These are phyloP conservation scores for Capronia americana DNA, from an alignment of 2,329 filamentous ascomycete species.

Conservation along the genomic window DNA sequence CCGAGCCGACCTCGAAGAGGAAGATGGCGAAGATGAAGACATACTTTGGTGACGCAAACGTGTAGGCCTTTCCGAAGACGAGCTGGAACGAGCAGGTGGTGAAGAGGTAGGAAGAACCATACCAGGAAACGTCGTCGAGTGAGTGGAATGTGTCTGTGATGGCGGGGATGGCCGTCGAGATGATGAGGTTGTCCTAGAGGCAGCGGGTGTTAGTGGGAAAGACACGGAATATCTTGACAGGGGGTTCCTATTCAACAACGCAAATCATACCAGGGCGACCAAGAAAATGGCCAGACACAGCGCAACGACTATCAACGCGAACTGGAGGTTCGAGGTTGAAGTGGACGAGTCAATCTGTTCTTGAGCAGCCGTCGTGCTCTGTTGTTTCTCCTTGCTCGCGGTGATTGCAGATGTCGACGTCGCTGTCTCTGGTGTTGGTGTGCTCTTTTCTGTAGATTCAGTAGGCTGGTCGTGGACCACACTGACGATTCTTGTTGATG, in stretches of 20 bases:
- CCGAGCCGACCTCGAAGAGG: slow-evolving; percentile 52
- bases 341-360: neutral
- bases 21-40: slow-evolving; percentile 48
- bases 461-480: neutral
- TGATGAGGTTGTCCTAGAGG: slow-evolving; percentile 42
- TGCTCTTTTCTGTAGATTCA: neutral
- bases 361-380: neutral
- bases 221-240: neutral
- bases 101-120: slow-evolving; percentile 54
- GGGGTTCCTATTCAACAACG: neutral
- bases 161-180: slow-evolving; percentile 55
- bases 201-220: neutral
- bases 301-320: neutral
- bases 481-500: neutral
- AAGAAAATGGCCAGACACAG: slow-evolving; percentile 10
- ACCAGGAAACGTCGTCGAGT: slow-evolving; percentile 57
- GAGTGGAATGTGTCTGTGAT: slow-evolving; percentile 58
- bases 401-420: neutral
- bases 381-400: neutral
- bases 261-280: slow-evolving; percentile 1
- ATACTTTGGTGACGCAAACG: slow-evolving; percentile 53
- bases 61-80: slow-evolving; percentile 54
- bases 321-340: slow-evolving; percentile 1
- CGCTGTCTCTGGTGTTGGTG: neutral
- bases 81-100: slow-evolving; percentile 52